phyloP scores from a whole-genome alignment of 1,284 basidiomycete genomes.

The Microbotryum scabiosae region DNA sequence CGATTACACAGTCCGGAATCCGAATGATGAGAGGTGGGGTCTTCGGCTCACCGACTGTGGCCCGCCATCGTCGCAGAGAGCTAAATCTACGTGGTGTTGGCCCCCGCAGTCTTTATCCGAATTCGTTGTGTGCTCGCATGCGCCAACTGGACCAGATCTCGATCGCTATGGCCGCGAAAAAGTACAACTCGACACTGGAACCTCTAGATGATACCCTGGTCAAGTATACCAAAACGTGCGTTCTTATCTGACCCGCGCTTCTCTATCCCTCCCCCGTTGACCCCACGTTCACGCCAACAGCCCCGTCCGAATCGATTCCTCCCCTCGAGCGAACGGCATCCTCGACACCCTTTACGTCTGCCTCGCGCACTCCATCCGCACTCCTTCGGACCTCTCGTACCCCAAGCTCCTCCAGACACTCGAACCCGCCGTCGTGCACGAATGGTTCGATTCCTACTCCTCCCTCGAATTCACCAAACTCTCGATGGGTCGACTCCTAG shows the following conservation, averaged over 20 bases:
- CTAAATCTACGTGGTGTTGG: no score
- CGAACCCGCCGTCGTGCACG: constrained; percentile 25
- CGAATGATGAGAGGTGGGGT: constrained; percentile 14
- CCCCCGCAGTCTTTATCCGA: constrained; percentile 19
- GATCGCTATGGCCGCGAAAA: constrained; percentile 14
- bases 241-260: neutral
- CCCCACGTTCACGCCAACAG: neutral
- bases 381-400: constrained; percentile 26
- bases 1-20: constrained; percentile 22
- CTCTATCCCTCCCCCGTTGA: neutral
- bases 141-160: constrained; percentile 23
- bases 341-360: constrained; percentile 31
- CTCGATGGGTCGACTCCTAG: constrained; percentile 32
- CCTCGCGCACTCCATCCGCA: constrained; percentile 26
- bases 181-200: constrained; percentile 20
- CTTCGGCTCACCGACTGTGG: no score
- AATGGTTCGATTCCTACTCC: constrained; percentile 29
- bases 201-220: constrained; percentile 20
- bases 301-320: constrained; percentile 28
- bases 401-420: constrained; percentile 16
- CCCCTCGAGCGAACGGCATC: constrained; percentile 30
- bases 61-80: no score
- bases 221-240: constrained; percentile 19
- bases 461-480: constrained; percentile 23
- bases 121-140: constrained; percentile 18